Percentiles rank a stretch among this genome's conserved stretches.
Evolutionary conservation across 306 rosid genomes (phyloP).

Genomic region (Castanopsis chinensis): DNA sequence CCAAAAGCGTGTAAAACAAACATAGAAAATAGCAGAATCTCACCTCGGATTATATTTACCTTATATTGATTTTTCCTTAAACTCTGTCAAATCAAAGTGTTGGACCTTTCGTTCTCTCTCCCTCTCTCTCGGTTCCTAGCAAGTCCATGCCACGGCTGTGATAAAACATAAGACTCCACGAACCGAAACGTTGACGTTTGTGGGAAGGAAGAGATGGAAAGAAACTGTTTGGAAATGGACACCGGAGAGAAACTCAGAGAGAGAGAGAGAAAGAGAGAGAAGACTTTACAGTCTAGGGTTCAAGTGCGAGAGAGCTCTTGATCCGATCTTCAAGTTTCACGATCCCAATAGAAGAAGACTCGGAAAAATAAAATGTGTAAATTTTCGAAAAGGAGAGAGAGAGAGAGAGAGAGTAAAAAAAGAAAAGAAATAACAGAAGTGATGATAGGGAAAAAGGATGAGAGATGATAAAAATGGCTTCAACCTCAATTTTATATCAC

Average conservation of each 20-base stretch:
- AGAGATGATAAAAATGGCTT: constrained; percentile 6
- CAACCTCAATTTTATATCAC: constrained; percentile 24
- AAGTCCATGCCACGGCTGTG: constrained; percentile 2
- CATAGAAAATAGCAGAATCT: background rate
- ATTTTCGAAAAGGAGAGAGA: background rate
- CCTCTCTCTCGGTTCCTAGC: background rate
- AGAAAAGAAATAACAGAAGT: background rate
- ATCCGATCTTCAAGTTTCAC: constrained; percentile 51
- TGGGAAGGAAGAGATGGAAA: background rate
- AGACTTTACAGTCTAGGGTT: constrained; percentile 16
- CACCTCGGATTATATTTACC: constrained; percentile 8
- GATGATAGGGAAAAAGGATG: background rate
- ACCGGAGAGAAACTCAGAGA: background rate
- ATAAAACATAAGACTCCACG: background rate
- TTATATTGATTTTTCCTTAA: background rate
- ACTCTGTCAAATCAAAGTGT: constrained; percentile 13
- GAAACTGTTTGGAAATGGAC: background rate
- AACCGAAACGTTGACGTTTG: constrained; percentile 15
- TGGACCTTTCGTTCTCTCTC: constrained; percentile 4
- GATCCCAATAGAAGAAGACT: constrained; percentile 36
- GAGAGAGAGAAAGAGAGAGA: background rate
- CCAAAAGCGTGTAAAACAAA: background rate
- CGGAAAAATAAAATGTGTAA: constrained; percentile 1
- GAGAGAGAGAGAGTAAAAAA: background rate
- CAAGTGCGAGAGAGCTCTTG: constrained; percentile 24